Evolutionary conservation across 2,329 filamentous ascomycete genomes (phyloP).

Genomic region (Atkinsonella hypoxylon): DNA sequence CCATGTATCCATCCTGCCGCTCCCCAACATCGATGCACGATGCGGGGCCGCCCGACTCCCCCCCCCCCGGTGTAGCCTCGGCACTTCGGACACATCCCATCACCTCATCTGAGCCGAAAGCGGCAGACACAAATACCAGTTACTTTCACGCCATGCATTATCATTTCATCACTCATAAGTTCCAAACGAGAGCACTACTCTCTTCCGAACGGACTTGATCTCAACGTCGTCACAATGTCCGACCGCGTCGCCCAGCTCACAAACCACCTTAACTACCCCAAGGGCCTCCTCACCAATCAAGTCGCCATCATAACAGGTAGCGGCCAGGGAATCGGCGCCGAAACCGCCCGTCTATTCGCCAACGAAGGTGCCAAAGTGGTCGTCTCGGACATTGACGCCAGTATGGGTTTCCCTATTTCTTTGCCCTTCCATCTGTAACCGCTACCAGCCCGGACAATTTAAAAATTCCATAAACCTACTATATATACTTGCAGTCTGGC

Average conservation of each 20-base stretch:
- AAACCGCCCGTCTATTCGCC: conserved; percentile 69
- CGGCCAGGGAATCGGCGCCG: conserved; percentile 80
- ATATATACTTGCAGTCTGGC: too few species aligned
- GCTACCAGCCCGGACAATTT: too few species aligned
- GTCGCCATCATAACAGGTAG: conserved; percentile 80
- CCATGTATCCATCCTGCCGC: not conserved
- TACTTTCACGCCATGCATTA: not conserved
- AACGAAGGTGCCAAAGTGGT: conserved; percentile 82
- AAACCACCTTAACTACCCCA: conserved; percentile 70
- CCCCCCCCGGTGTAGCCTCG: not conserved
- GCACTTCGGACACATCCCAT: not conserved
- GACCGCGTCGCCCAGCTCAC: conserved; percentile 60
- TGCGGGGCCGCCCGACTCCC: not conserved
- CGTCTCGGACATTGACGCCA: conserved; percentile 68
- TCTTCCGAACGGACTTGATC: not conserved
- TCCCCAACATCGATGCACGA: not conserved
- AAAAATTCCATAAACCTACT: too few species aligned
- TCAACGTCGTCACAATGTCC: conserved; percentile 24
- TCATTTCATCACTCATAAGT: not conserved
- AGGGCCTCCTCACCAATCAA: conserved; percentile 67
- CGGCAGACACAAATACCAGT: not conserved
- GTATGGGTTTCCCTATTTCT: conserved; percentile 26
- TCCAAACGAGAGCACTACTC: not conserved
- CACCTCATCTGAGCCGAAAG: not conserved
- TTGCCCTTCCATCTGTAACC: too few species aligned